A percentile compares a stretch with the other conserved stretches of the same genome.
Evolutionary conservation across 2,329 filamentous ascomycete genomes (phyloP).

Genomic region (Sporothrix brunneoviolacea): DNA sequence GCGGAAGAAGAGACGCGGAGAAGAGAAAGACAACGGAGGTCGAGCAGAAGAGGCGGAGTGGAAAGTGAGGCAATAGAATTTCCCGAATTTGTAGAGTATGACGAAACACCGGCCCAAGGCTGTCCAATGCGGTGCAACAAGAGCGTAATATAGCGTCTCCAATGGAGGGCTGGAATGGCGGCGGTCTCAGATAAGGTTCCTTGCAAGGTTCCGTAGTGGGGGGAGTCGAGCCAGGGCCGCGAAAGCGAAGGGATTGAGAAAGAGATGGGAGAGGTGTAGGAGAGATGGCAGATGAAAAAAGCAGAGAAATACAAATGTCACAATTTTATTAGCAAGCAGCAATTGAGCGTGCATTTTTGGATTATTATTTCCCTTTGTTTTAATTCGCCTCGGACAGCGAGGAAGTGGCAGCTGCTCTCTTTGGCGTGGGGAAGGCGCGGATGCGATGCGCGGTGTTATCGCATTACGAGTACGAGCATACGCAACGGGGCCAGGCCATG

Average conservation of each 20-base stretch:
- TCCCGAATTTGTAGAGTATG: not conserved
- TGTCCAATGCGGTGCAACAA: conserved; percentile 12
- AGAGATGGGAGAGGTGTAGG: not conserved
- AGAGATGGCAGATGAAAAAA: not conserved
- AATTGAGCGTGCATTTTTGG: too few species aligned
- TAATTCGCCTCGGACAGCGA: not conserved
- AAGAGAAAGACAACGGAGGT: not conserved
- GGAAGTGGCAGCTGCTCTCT: not conserved
- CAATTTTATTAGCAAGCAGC: too few species aligned
- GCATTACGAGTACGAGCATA: too few species aligned
- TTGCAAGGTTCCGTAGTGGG: not conserved
- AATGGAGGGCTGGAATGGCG: conserved; percentile 6
- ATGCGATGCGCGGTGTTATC: conserved; percentile 6
- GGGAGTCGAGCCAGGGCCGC: not conserved
- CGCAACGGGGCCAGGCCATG: too few species aligned
- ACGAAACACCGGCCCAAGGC: conserved; percentile 4
- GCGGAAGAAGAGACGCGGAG: not conserved
- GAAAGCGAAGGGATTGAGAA: not conserved
- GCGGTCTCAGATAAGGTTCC: conserved; percentile 12
- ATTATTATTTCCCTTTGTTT: not conserved
- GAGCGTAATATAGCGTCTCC: not conserved
- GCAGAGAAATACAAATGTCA: too few species aligned
- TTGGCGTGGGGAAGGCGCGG: conserved; percentile 7
- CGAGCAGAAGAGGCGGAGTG: too few species aligned
- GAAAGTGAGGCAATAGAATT: conserved; percentile 5